A percentile compares a stretch with the other conserved stretches of the same genome.
Evolutionary conservation across 768 basidiomycete genomes (phyloP).

Genomic region (Punctularia strigosozonata): DNA sequence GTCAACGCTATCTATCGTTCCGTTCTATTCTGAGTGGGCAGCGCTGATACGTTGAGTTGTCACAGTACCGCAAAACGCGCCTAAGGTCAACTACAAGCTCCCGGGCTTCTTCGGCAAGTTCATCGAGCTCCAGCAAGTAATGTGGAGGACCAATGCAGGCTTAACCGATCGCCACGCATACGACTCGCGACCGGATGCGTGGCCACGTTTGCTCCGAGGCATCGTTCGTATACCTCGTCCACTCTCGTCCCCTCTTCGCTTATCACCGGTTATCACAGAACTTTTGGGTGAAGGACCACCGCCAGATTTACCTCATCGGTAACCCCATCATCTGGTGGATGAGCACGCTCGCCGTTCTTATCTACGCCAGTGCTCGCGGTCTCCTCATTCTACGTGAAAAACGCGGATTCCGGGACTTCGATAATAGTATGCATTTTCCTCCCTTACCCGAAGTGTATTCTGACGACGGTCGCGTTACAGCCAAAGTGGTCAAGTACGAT

Average conservation of each 20-base stretch:
- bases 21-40: background rate
- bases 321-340: slow-evolving; percentile 93
- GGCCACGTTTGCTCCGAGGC: slow-evolving; percentile 87
- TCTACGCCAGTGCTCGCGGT: slow-evolving; percentile 60
- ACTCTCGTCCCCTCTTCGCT: slow-evolving; percentile 3
- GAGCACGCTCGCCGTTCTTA: slow-evolving; percentile 56
- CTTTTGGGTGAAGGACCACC: slow-evolving; percentile 97
- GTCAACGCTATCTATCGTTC: slow-evolving; percentile 17
- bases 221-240: slow-evolving; percentile 51
- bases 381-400: slow-evolving; percentile 82
- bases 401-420: slow-evolving; percentile 85
- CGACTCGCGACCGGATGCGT: slow-evolving; percentile 85
- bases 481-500: slow-evolving; percentile 88
- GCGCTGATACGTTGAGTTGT: slow-evolving; percentile 1
- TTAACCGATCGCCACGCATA: slow-evolving; percentile 90
- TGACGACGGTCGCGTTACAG: slow-evolving; percentile 25
- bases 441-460: background rate
- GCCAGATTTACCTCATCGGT: slow-evolving; percentile 90
- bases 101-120: slow-evolving; percentile 90
- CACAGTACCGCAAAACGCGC: slow-evolving; percentile 58
- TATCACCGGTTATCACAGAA: slow-evolving; percentile 37
- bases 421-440: slow-evolving; percentile 55
- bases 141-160: slow-evolving; percentile 97
- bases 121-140: slow-evolving; percentile 81
- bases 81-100: slow-evolving; percentile 81